phyloP scores from a whole-genome alignment of 495 filamentous ascomycete species.

The Aspergillus sparsus region DNA sequence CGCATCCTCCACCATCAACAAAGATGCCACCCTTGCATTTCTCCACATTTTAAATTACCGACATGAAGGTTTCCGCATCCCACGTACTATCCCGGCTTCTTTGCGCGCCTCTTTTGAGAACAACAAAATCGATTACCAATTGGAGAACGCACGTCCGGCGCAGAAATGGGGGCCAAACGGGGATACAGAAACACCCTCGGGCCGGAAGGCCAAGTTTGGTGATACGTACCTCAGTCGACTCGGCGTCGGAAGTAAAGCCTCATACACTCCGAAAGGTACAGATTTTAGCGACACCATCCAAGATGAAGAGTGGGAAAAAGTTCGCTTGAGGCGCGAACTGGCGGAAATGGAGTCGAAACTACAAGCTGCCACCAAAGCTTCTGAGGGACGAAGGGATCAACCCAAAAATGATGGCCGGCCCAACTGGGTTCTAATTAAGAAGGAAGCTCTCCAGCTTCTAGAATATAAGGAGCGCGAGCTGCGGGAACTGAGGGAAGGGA shows the following conservation, averaged over 20 bases:
- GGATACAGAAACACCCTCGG: slow-evolving; percentile 75
- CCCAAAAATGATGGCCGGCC: slow-evolving; percentile 52
- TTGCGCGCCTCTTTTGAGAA: slow-evolving; percentile 89
- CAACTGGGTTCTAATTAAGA: slow-evolving; percentile 77
- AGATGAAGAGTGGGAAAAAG: slow-evolving; percentile 94
- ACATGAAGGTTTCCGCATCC: slow-evolving; percentile 93
- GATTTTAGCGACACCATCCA: slow-evolving; percentile 79
- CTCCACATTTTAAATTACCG: slow-evolving; percentile 93
- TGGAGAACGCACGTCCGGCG: slow-evolving; percentile 68
- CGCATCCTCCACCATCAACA: slow-evolving; percentile 75
- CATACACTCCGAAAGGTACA: slow-evolving; percentile 71
- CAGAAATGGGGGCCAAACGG: slow-evolving; percentile 67
- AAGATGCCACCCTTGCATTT: slow-evolving; percentile 91
- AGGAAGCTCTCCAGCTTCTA: slow-evolving; percentile 87
- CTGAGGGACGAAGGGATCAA: slow-evolving; percentile 59
- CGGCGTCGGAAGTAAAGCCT: slow-evolving; percentile 76
- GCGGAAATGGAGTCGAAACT: slow-evolving; percentile 84
- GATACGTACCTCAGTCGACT: slow-evolving; percentile 92
- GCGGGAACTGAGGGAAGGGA: slow-evolving; percentile 47
- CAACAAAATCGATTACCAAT: slow-evolving; percentile 91
- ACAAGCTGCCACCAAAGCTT: slow-evolving; percentile 68
- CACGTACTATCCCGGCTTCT: slow-evolving; percentile 86
- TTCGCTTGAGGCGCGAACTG: slow-evolving; percentile 87
- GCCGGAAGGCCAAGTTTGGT: slow-evolving; percentile 92
- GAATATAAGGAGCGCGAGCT: slow-evolving; percentile 54